These are phyloP conservation scores for Ballota nigra DNA, from an alignment of 257 asterid genomes.

Conservation along the genomic window DNA sequence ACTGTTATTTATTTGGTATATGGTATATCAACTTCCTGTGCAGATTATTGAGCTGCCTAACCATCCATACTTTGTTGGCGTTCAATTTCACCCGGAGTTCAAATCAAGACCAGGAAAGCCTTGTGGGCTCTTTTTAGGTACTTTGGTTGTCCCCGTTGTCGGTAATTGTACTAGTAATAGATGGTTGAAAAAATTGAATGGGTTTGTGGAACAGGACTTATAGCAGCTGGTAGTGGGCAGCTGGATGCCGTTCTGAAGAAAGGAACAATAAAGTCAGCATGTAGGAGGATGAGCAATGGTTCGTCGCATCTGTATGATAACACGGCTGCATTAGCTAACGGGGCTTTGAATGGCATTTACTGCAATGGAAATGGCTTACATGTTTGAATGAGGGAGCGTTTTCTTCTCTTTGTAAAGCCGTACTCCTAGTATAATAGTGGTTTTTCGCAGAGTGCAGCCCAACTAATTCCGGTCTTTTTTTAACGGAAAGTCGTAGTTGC, in stretches of 20 bases:
- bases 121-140: constrained; percentile 67
- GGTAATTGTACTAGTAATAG: not conserved
- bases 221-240: constrained; percentile 70
- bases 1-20: not conserved
- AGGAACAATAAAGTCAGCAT: constrained; percentile 15
- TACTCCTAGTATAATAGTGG: constrained; percentile 7
- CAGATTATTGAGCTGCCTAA: constrained; percentile 68
- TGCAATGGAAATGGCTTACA: constrained; percentile 67
- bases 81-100: constrained; percentile 78
- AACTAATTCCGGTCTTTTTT: constrained; percentile 37
- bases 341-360: constrained; percentile 53
- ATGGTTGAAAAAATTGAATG: not conserved
- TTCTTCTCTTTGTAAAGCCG: no score
- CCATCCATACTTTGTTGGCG: constrained; percentile 73
- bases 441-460: constrained; percentile 29
- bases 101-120: constrained; percentile 83
- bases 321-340: constrained; percentile 45
- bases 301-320: constrained; percentile 45
- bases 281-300: constrained; percentile 50
- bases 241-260: constrained; percentile 55
- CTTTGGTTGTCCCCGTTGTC: not conserved
- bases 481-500: constrained; percentile 34
- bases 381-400: constrained; percentile 33
- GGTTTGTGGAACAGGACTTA: constrained; percentile 46
- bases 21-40: not conserved